Percentiles rank a stretch among this genome's conserved stretches.
phyloP scores from a whole-genome alignment of 2,329 filamentous ascomycete genomes.

The Calonectria pseudoreteaudii region DNA sequence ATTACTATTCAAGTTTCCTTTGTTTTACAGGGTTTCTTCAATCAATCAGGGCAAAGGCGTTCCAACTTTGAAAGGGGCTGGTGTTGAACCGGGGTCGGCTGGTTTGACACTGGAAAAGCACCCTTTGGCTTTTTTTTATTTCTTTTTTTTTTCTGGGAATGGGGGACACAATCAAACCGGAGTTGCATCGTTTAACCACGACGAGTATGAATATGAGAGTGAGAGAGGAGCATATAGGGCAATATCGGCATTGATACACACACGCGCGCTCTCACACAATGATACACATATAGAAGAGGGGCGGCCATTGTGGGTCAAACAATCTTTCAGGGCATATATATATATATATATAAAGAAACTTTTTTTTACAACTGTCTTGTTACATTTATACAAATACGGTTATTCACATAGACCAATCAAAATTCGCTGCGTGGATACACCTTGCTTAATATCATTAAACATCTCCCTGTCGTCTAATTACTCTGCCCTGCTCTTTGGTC shows the following conservation, averaged over 20 bases:
- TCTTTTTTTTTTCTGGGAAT: background rate
- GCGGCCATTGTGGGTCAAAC: background rate
- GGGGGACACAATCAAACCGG: background rate
- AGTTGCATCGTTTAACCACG: background rate
- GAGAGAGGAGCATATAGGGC: too few relatives aligned
- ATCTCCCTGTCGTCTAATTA: background rate
- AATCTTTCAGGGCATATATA: background rate
- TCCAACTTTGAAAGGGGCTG: background rate
- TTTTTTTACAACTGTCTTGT: background rate
- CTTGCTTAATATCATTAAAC: background rate
- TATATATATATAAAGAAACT: too few relatives aligned
- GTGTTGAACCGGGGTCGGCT: background rate
- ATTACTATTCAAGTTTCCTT: background rate
- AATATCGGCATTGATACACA: background rate
- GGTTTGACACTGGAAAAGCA: background rate
- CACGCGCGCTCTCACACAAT: background rate
- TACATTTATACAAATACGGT: background rate
- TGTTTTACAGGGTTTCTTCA: background rate
- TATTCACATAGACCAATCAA: background rate
- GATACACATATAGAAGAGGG: background rate
- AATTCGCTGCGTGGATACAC: background rate
- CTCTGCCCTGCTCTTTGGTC: too few relatives aligned
- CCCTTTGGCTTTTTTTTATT: background rate
- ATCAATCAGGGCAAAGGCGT: background rate
- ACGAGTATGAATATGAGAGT: constrained; percentile 3